Conservation (phyloP, 1,139 yeast species). For the Oligophagozyma castellii region DNA sequence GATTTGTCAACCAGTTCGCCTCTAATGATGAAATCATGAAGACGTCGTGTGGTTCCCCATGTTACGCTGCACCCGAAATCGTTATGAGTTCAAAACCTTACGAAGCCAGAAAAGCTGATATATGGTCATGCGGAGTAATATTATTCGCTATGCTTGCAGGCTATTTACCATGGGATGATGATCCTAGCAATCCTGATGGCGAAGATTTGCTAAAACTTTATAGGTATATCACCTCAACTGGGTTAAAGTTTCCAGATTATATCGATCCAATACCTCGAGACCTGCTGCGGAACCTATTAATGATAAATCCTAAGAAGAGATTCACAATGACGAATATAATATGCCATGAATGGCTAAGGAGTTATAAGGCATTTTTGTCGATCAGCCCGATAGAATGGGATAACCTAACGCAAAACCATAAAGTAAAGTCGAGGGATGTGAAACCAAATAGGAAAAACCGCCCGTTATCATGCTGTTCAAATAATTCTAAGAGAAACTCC, state of each 20-base stretch:
- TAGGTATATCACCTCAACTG: conserved; percentile 81
- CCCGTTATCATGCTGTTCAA: conserved; percentile 24
- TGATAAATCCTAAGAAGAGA: conserved; percentile 55
- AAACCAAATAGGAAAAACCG: conserved; percentile 25
- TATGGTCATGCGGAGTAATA: conserved; percentile 95
- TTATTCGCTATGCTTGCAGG: conserved; percentile 98
- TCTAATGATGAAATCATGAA: conserved; percentile 69
- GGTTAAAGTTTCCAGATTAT: conserved; percentile 90
- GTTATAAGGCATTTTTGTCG: conserved; percentile 73
- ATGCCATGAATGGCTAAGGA: conserved; percentile 75
- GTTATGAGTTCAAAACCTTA: conserved; percentile 79
- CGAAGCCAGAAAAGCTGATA: conserved; percentile 86
- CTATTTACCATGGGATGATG: conserved; percentile 94
- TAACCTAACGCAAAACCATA: conserved; percentile 27
- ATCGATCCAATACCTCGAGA: conserved; percentile 88
- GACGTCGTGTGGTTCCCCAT: conserved; percentile 95
- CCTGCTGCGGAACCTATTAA: conserved; percentile 68
- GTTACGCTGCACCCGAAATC: conserved; percentile 96
- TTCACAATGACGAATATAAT: conserved; percentile 56
- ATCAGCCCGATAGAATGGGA: conserved; percentile 93
- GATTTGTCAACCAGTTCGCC: conserved; percentile 81
- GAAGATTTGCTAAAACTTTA: conserved; percentile 81
- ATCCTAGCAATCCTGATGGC: conserved; percentile 92
- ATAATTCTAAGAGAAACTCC: conserved; percentile 20
- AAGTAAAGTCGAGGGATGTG: conserved; percentile 29